Evolutionary conservation across 345 rosid species (phyloP), one percentile per base, ranked within the genome.

Genomic region (Eucalyptus grandis): DNA sequence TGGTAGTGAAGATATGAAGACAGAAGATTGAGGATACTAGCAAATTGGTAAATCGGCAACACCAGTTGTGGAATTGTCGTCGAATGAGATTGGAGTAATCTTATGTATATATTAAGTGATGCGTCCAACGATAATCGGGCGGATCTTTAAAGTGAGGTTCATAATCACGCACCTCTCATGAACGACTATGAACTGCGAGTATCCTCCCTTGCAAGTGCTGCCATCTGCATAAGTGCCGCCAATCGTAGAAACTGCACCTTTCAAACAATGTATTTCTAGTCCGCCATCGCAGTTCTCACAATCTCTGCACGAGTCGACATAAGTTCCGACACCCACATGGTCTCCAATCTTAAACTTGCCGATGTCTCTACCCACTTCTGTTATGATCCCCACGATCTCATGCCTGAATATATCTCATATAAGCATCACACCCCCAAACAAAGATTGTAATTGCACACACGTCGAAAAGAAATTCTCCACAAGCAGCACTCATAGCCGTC

Each of bases 181-280:
- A 85, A 86, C 94, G 17, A 93, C 91, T 49, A 88, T 90, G 94
- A 87, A 86, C 87, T 67, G 90, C 43, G 94, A 94, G 89, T 90
- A 92, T 65, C 95, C 94, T 54, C 94, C 95, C 87, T 91, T 89
- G 16, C 94, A 90, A 89, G 88, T 46, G 8, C 94, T 90, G 30
- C 95, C 94, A 87, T 94, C 95, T 11, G 37, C 89, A 49, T 94
- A 94, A 89, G 89, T 87, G 88, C 87, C 90, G 47, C 90, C 91
- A 58, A 90, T 90, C 24, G 95, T 93, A 37, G 31, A 7, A 88
- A 92, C 11, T 43, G 60, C 2, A 34, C 91, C 91, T 69, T 90
- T 94, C 60, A 44, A 69, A 46, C 94, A 94, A 83, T 65, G 44
- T 3, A 51, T 86, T 87, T 94, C 94, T 15, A 89, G 89, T 43